Evolutionary conservation across 805 yeast species (phyloP), one percentile per base, ranked within the genome.

Genomic region (Starmerella gropengiesseri): DNA sequence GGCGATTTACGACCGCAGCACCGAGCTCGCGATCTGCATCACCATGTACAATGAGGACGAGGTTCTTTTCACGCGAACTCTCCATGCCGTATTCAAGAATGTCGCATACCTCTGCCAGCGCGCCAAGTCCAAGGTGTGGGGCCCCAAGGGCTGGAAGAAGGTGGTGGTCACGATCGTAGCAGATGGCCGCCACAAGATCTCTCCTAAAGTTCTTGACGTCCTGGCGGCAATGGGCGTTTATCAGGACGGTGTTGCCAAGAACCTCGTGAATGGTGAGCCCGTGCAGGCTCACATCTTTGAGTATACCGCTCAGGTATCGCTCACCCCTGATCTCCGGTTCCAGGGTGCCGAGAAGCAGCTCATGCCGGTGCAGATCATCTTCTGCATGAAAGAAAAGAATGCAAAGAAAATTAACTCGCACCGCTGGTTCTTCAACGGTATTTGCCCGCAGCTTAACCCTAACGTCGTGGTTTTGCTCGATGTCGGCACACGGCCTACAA

Each of bases 11-110:
- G 84, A 82, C 51, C 76, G 98, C 59, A 95, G 86, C 55, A 89
- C 91, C 22, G 97, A 93, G 63, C 66, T 91, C 29, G 86, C 82
- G 34, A 74, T 91, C 40, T 87, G 97, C 63, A 75, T 91, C 52
- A 91, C 98, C 25, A 89, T 91, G 97, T 91, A 89, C 66, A 91
- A 91, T 57, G 99, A 91, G 64, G 94, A 84, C 61, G 95, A 87
- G 60, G 69, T 70, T 41, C 74, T 93, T 3, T 76, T 91, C 60
- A 84, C 96, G 1, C 75, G 97, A 64, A 93, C 98, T 0, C 69
- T 91, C 73, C 94, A 93, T 60, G 83, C 94, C 0, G 89, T 91
- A 13, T 84, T 89, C 83, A 81, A 77, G 55, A 91, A 93, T 61
- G 75, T 91, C 45, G 83, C 95, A 2, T 91, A 86, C 56, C 67